These are phyloP conservation scores for Zopfia rhizophila DNA, from an alignment of 2,329 filamentous ascomycete species.

Conservation along the genomic window DNA sequence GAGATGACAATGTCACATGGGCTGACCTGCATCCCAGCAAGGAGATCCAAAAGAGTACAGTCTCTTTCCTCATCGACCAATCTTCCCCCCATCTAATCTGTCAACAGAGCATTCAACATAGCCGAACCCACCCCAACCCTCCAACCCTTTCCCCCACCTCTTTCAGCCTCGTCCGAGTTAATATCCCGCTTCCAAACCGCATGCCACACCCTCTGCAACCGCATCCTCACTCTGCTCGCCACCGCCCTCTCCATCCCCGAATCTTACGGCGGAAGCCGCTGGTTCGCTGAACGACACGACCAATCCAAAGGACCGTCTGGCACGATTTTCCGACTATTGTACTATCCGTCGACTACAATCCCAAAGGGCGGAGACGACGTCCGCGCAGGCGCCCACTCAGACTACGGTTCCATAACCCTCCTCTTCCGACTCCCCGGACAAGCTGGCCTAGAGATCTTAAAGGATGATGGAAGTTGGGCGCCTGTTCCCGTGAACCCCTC, in stretches of 20 bases:
- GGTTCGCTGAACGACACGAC: constrained; percentile 72
- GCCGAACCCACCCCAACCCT: constrained; percentile 74
- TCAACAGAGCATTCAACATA: constrained; percentile 87
- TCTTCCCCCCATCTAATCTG: neutral
- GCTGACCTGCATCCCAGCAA: constrained; percentile 60
- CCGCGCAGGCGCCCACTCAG: constrained; percentile 89
- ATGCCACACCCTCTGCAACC: constrained; percentile 78
- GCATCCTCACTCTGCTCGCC: constrained; percentile 80
- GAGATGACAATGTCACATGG: neutral
- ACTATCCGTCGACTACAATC: constrained; percentile 56
- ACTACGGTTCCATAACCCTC: constrained; percentile 77
- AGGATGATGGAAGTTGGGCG: constrained; percentile 60
- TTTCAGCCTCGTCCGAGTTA: constrained; percentile 68
- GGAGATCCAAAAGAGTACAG: constrained; percentile 85
- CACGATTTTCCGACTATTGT: constrained; percentile 65
- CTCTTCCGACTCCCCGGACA: constrained; percentile 89
- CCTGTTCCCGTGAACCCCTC: constrained; percentile 59
- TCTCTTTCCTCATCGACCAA: constrained; percentile 9
- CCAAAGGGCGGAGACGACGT: constrained; percentile 61
- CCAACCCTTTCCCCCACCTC: constrained; percentile 77
- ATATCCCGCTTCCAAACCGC: constrained; percentile 73
- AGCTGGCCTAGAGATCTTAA: constrained; percentile 85
- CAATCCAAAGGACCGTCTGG: constrained; percentile 61
- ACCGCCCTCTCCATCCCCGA: constrained; percentile 72
- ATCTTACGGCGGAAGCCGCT: constrained; percentile 53